Conservation (phyloP, 2,329 filamentous ascomycete genomes). For the Aspergillus pseudoterreus region DNA sequence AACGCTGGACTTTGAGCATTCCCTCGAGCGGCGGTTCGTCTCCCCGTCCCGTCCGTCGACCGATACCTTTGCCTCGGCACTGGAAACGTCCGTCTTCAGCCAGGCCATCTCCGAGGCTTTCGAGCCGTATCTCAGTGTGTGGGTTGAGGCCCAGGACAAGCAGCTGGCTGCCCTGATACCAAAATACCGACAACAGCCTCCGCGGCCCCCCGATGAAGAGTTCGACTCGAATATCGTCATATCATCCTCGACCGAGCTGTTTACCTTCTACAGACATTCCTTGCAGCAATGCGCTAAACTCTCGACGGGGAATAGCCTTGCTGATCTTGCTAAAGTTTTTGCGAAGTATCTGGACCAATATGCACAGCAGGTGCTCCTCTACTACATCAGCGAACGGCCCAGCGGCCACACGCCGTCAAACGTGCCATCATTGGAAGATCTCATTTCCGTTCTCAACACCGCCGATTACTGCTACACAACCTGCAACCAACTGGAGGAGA, state of each 20-base stretch:
- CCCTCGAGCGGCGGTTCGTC: conserved; percentile 77
- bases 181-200: conserved; percentile 77
- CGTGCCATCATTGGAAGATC: conserved; percentile 62
- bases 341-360: conserved; percentile 95
- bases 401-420: conserved; percentile 52
- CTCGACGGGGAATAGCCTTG: conserved; percentile 80
- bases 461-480: conserved; percentile 97
- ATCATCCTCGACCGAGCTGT: conserved; percentile 89
- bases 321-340: conserved; percentile 80
- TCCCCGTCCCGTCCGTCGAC: conserved; percentile 70
- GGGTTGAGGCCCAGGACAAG: conserved; percentile 94
- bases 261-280: conserved; percentile 92
- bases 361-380: conserved; percentile 83
- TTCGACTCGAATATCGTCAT: conserved; percentile 89
- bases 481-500: conserved; percentile 89
- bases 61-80: conserved; percentile 79
- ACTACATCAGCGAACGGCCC: conserved; percentile 61
- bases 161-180: conserved; percentile 80
- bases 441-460: conserved; percentile 86
- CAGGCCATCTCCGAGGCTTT: conserved; percentile 95
- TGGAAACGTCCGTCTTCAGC: conserved; percentile 69
- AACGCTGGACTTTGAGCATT: conserved; percentile 95
- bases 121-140: conserved; percentile 92
- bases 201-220: conserved; percentile 81
- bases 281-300: conserved; percentile 94